Base-by-base conservation (phyloP, 2,329 filamentous ascomycete genomes). In the Alternaria novae-zelandiae region DNA sequence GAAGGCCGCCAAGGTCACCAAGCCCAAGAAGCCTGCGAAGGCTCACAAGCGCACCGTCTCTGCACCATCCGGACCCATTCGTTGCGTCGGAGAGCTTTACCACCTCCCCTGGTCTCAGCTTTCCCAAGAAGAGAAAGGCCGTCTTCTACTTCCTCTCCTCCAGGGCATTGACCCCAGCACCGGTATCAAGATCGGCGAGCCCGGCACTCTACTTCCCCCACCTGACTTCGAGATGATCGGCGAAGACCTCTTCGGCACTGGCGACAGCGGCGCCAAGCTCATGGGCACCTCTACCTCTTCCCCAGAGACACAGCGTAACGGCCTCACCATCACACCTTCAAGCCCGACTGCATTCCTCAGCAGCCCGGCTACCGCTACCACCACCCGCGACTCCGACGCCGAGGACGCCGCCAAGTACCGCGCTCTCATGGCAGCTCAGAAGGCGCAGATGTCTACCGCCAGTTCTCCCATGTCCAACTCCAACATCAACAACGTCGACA, bases 131-230 rank as follows among this genome's bases (percentile, higher is more conserved):
- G 74, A 75, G 53, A 71, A 72, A 53, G 46, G 54, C 2, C 64
- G 66, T 4, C 21, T 76, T 7, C 51, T 75, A 4, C 57, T 71
- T 0, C 71, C 68, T 5, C 54, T 75, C 6, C 59, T 74, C 8
- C 60, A 68, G 6, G 68, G 68, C 11, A 51, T 68, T 8, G 61
- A 75, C 15, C 73, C 72, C 3, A 26, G n/a, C 13, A 68, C 63
- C 6, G 65, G 65, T 11, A 9, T 20, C 7, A 47, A 32, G 28
- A 30, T 54, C 3, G 17, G 32, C 6, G n/a, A 45, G 10, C 53
- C 60, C 1, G 53, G 53, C 3, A 30, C 26, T 9, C 21, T 60
- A 5, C 56, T 55, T 2, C 21, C 28, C 2, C 45, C 46, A 0
- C 30, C 57, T 4, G 36, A 54, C 23, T 54, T 58, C 15, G 51